Percentiles rank a stretch among this genome's conserved stretches.
Conservation (phyloP, 192 early-diverging fungal genomes). For the Gigaspora rosea region DNA sequence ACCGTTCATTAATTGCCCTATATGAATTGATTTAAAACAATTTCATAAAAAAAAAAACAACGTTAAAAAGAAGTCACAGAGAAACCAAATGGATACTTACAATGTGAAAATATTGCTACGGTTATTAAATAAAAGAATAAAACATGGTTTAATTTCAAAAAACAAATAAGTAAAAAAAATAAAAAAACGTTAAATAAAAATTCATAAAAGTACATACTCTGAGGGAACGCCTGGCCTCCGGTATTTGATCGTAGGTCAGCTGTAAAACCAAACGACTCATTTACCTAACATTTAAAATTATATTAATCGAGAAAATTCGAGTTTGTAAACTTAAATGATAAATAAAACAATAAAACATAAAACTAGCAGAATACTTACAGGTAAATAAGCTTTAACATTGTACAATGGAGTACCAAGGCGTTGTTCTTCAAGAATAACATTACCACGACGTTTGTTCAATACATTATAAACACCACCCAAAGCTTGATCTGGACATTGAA, state of each 20-base stretch:
- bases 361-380: slow-evolving; percentile 49
- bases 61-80: no score
- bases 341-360: neutral
- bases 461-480: slow-evolving; percentile 98
- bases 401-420: slow-evolving; percentile 87
- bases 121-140: no score
- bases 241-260: slow-evolving; percentile 91
- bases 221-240: slow-evolving; percentile 98
- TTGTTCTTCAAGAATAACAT: slow-evolving; percentile 88
- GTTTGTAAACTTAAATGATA: no score
- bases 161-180: no score
- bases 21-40: no score
- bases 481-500: slow-evolving; percentile 90
- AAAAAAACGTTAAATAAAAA: no score
- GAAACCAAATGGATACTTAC: no score
- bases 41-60: no score
- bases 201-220: slow-evolving; percentile 31
- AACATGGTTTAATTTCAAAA: no score
- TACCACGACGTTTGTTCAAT: slow-evolving; percentile 94
- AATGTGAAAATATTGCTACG: no score
- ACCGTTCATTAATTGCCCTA: slow-evolving; percentile 75
- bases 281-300: slow-evolving; percentile 34
- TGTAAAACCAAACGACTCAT: slow-evolving; percentile 98
- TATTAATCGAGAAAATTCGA: no score
- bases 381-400: slow-evolving; percentile 94